Evolutionary conservation across 2,329 filamentous ascomycete species (phyloP).

Genomic region (Macrophomina phaseolina): DNA sequence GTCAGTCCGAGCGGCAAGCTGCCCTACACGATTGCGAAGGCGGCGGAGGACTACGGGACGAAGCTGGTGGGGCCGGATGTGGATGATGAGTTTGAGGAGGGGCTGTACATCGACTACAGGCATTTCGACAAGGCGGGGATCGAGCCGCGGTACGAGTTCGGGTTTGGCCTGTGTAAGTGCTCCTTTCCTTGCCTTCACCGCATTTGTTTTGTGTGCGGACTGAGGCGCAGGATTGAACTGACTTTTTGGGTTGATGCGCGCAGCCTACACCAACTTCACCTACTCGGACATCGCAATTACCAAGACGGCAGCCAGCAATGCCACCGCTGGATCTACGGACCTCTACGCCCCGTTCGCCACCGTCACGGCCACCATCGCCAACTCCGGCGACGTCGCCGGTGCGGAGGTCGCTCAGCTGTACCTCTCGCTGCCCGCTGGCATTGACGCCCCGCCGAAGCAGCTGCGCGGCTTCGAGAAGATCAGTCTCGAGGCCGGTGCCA

Average conservation of each 20-base stretch:
- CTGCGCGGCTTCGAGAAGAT: conserved; percentile 46
- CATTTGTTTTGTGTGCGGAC: neutral
- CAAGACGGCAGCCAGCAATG: conserved; percentile 31
- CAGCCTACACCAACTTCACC: conserved; percentile 50
- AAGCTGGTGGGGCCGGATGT: conserved; percentile 31
- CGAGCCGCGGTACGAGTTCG: conserved; percentile 51
- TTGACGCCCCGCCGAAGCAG: conserved; percentile 41
- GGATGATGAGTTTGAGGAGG: conserved; percentile 46
- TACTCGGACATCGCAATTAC: conserved; percentile 42
- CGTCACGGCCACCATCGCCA: conserved; percentile 42
- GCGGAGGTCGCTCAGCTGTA: conserved; percentile 49
- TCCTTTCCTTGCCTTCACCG: neutral
- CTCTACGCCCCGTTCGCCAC: conserved; percentile 45
- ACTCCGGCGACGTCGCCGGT: conserved; percentile 42
- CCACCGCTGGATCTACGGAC: conserved; percentile 29
- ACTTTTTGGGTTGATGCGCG: neutral
- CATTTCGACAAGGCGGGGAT: conserved; percentile 50
- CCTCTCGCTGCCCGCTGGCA: conserved; percentile 40
- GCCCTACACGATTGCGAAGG: conserved; percentile 55
- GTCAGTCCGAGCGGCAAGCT: conserved; percentile 68
- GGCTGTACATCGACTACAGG: conserved; percentile 54
- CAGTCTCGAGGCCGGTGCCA: conserved; percentile 38
- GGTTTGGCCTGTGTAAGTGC: conserved; percentile 47
- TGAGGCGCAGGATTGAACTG: neutral
- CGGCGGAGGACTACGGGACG: conserved; percentile 42